Percentiles rank a stretch among this genome's conserved stretches.
Conservation (phyloP, 345 rosid species). For the Eucalyptus polybractea region DNA sequence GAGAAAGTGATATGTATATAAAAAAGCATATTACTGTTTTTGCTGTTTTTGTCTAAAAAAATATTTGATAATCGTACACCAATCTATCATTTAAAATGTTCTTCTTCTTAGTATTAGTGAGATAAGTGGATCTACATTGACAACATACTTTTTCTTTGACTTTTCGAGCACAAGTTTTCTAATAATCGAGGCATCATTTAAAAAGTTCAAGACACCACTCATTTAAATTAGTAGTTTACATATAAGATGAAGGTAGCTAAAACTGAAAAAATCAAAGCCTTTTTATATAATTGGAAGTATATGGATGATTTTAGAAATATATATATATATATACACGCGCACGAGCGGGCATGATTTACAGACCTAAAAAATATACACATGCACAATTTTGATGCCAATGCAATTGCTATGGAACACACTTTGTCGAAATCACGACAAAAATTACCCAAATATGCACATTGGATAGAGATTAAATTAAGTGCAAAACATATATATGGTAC, state of each 20-base stretch:
- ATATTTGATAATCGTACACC: not conserved
- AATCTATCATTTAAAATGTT: not conserved
- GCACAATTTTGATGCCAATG: not conserved
- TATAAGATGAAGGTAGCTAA: not conserved
- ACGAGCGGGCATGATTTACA: fast-evolving
- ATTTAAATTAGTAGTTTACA: not conserved
- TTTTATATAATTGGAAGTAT: not conserved
- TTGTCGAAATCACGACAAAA: not conserved
- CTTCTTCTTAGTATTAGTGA: not conserved
- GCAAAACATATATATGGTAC: not conserved
- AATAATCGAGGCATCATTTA: not conserved
- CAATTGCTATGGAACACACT: not conserved
- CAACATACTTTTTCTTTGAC: not conserved
- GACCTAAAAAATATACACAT: too few relatives aligned
- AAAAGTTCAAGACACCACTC: not conserved
- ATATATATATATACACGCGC: too few relatives aligned
- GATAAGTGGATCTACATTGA: not conserved
- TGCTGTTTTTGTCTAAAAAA: not conserved
- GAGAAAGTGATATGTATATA: not conserved
- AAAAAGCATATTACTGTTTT: not conserved
- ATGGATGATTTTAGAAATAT: not conserved
- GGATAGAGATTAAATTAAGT: not conserved
- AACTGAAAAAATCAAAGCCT: not conserved
- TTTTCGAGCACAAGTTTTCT: not conserved
- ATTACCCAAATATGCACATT: not conserved